Conservation (phyloP, 176 grass and related monocot genomes). For the Zoysia pacifica region DNA sequence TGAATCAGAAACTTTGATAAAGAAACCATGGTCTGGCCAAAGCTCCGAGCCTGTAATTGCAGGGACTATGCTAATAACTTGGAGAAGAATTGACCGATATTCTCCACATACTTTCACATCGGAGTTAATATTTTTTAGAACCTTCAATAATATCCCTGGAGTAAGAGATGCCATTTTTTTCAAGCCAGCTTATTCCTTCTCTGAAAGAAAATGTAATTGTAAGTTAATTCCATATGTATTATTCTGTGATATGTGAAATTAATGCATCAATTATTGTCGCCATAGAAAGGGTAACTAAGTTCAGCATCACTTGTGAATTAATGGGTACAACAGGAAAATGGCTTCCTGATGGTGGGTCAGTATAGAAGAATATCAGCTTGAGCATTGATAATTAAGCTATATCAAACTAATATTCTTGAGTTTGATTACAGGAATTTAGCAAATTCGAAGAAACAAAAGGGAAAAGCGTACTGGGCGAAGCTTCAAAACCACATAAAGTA, state of each 20-base stretch:
- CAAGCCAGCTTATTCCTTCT: slow-evolving; percentile 34
- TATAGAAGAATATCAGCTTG: slow-evolving; percentile 9
- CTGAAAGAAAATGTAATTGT: neutral
- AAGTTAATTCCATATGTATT: neutral
- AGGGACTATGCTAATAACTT: slow-evolving; percentile 98
- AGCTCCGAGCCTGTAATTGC: slow-evolving; percentile 91
- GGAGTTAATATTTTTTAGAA: slow-evolving; percentile 93
- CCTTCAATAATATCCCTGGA: slow-evolving; percentile 88
- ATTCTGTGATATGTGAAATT: neutral
- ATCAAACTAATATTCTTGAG: neutral
- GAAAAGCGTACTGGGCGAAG: neutral
- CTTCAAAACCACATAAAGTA: slow-evolving; percentile 24
- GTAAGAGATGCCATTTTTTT: slow-evolving; percentile 93
- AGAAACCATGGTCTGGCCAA: slow-evolving; percentile 97
- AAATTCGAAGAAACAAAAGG: neutral
- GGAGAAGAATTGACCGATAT: slow-evolving; percentile 90
- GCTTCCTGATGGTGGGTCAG: neutral
- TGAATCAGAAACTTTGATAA: slow-evolving; percentile 98
- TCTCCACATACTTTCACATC: slow-evolving; percentile 94
- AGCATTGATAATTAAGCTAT: neutral
- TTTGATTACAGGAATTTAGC: neutral
- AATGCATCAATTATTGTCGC: neutral
- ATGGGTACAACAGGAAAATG: neutral
- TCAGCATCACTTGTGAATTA: neutral
- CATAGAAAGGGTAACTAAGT: neutral